These are phyloP conservation scores for Acorus calamus DNA, from an alignment of 106 monocot species.

Conservation along the genomic window DNA sequence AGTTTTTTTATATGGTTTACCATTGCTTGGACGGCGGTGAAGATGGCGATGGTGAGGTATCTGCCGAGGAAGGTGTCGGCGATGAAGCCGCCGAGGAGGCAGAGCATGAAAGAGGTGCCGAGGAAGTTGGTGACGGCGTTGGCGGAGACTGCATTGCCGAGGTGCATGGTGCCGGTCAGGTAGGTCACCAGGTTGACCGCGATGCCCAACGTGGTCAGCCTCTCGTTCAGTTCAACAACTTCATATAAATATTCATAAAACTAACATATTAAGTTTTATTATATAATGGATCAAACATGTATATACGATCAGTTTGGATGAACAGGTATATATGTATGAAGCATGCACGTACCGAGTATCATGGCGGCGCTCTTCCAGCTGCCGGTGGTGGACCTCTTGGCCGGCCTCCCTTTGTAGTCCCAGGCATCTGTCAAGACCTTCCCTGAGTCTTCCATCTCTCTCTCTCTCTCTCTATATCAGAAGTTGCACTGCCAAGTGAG, in stretches of 20 bases:
- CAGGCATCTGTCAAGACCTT: conserved; percentile 44
- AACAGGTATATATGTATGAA: not conserved
- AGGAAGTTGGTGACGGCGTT: conserved; percentile 78
- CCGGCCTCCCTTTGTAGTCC: conserved; percentile 67
- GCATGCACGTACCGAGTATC: conserved; percentile 32
- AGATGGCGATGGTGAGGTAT: conserved; percentile 57
- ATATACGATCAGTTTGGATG: not conserved
- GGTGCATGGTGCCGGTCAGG: conserved; percentile 62
- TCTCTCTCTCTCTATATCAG: conserved; percentile 1
- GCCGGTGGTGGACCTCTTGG: conserved; percentile 37
- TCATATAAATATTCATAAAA: not conserved
- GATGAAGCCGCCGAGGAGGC: conserved; percentile 71
- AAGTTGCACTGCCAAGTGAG: not conserved
- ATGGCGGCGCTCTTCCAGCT: conserved; percentile 58
- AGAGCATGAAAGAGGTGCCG: conserved; percentile 69
- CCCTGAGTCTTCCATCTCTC: conserved; percentile 17
- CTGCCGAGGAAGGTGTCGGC: conserved; percentile 65
- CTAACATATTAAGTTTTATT: no score
- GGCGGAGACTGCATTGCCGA: conserved; percentile 55
- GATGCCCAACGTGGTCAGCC: conserved; percentile 60
- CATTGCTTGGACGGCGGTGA: conserved; percentile 39
- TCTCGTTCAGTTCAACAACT: conserved; percentile 63
- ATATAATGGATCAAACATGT: no score
- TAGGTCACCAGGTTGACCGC: conserved; percentile 76
- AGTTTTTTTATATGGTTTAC: no score